Base-by-base conservation (phyloP, 768 basidiomycete genomes). In the Leccinum obscurum region DNA sequence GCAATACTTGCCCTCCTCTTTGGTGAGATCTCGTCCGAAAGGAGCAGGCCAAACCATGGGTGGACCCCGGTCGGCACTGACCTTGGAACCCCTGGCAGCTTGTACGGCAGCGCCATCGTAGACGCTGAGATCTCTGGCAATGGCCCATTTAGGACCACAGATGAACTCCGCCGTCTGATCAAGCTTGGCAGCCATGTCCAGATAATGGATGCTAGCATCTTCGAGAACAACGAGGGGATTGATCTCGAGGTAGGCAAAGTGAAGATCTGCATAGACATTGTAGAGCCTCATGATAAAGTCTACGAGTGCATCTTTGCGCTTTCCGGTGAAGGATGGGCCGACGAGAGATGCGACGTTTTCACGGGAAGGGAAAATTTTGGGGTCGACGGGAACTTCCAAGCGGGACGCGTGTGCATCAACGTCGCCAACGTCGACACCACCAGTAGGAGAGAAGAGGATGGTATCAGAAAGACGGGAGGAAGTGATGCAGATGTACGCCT, bases 151-250 rank as follows among this genome's bases (percentile, higher is more conserved):
- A 69, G 93, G 93, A 22, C 97, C 96, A 70, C 93, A 96, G 71
- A 98, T 92, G 72, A 88, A 95, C 78, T 99, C 96, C 49, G 97
- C 97, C 8, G 97, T 98, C 80, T 98, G 97, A 74, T 99, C 97
- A 64, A 99, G 90, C 82, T 98, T 99, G 69, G 96, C 97, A 46
- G 97, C 97, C 96, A 99, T 98, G 76, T 99, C 96, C 63, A 99
- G 89, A 80, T 95, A 98, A 78, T 90, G 89, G 69, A 98, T 93
- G 63, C 85, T 85, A 6, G 67, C 73, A 59, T 83, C 87, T 73
- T 97, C 95, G 69, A 98, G 87, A 72, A 93, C 91, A 71, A 98
- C 89, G 57, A 99, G 86, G 48, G 97, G 97, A 84, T 98, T 99
- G 78, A 99, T 99, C 79, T 98, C 96, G 72, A 99, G 93, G 81